Percentiles rank a stretch among this genome's conserved stretches.
phyloP scores from a whole-genome alignment of 2,329 filamentous ascomycete genomes.

The Nemania diffusa region DNA sequence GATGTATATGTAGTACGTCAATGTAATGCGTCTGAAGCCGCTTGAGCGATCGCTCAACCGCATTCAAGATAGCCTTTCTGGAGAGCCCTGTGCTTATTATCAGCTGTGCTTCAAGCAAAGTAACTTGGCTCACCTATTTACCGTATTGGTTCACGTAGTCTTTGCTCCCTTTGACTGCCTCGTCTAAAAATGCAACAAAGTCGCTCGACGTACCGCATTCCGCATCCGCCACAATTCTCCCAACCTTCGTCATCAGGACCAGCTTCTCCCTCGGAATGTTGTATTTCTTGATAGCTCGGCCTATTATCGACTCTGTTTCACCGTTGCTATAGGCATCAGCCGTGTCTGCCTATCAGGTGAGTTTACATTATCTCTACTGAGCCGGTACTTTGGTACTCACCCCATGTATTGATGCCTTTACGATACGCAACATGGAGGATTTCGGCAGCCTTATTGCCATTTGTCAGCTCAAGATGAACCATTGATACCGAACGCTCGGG shows the following conservation, averaged over 20 bases:
- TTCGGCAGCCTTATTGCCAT: conserved; percentile 14
- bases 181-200: conserved; percentile 17
- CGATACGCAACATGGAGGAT: conserved; percentile 13
- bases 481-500: conserved; percentile 10
- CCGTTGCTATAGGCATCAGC: conserved; percentile 30
- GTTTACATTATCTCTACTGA: conserved; percentile 12
- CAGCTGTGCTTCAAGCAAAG: conserved; percentile 11
- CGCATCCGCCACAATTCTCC: conserved; percentile 14
- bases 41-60: conserved; percentile 51
- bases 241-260: conserved; percentile 29
- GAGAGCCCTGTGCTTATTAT: conserved; percentile 27
- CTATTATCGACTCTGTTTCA: conserved; percentile 23
- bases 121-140: conserved; percentile 33
- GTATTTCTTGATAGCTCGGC: conserved; percentile 28
- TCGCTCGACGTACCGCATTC: conserved; percentile 9
- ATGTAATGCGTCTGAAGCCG: conserved; percentile 59
- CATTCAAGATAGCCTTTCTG: conserved; percentile 51
- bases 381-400: conserved; percentile 10
- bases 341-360: conserved; percentile 23
- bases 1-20: conserved; percentile 66
- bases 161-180: conserved; percentile 13
- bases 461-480: conserved; percentile 14
- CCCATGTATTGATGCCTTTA: conserved; percentile 17
- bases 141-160: conserved; percentile 37
- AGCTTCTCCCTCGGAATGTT: conserved; percentile 29